phyloP scores from a whole-genome alignment of 176 grass and related monocot genomes.

The Aegilops longissima region DNA sequence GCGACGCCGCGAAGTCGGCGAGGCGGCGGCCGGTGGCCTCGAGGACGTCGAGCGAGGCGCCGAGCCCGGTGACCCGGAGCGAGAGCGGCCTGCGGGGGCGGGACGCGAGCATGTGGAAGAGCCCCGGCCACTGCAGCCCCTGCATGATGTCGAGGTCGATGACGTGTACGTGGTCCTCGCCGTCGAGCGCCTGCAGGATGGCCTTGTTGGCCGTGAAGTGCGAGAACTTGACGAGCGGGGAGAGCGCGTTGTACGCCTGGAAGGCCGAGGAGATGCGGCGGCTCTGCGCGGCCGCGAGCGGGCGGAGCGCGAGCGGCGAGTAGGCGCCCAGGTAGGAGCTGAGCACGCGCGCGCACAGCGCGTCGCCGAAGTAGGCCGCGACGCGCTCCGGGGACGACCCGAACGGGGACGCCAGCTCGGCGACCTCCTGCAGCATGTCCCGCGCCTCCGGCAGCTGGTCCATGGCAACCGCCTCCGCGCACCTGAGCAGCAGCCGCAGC shows the following conservation, averaged over 20 bases:
- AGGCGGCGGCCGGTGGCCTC: slow-evolving; percentile 73
- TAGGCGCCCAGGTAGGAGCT: slow-evolving; percentile 82
- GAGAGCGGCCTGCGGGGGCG: slow-evolving; percentile 51
- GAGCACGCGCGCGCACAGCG: slow-evolving; percentile 67
- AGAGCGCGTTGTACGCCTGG: slow-evolving; percentile 79
- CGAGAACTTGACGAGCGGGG: slow-evolving; percentile 91
- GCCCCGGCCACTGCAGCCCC: slow-evolving; percentile 84
- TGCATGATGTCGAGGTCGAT: slow-evolving; percentile 97
- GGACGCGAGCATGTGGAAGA: slow-evolving; percentile 91
- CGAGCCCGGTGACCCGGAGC: slow-evolving; percentile 75
- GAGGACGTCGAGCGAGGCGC: slow-evolving; percentile 75
- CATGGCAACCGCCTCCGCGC: slow-evolving; percentile 72
- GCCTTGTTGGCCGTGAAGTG: slow-evolving; percentile 97
- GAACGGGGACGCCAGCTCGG: slow-evolving; percentile 83
- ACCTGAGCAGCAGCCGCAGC: slow-evolving; percentile 62
- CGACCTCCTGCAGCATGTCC: slow-evolving; percentile 75
- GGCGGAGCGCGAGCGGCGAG: slow-evolving; percentile 51
- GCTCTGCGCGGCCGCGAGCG: slow-evolving; percentile 40
- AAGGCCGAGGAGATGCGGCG: slow-evolving; percentile 54
- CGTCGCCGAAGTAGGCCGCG: slow-evolving; percentile 84
- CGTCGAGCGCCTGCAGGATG: slow-evolving; percentile 75
- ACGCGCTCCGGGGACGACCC: slow-evolving; percentile 82
- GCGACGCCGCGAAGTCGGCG: slow-evolving; percentile 60
- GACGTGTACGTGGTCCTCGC: slow-evolving; percentile 66
- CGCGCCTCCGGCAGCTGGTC: slow-evolving; percentile 63